Conservation (phyloP, 495 filamentous ascomycete genomes). For the Hyphodiscus hymeniophilus region DNA sequence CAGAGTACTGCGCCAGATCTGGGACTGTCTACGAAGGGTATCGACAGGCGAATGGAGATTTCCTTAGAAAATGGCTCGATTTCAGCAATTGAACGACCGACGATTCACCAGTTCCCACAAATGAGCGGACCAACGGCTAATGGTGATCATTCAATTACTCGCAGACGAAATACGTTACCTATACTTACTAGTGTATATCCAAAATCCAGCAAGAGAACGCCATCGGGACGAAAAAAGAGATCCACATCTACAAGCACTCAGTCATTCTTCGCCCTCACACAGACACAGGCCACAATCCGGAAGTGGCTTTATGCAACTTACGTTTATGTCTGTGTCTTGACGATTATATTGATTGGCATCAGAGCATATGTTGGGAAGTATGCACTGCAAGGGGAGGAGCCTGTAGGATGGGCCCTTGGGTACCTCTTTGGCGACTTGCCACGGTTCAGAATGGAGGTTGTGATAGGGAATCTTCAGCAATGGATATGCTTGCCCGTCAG, state of each 20-base stretch:
- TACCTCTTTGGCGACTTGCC: conserved; percentile 81
- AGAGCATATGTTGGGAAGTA: conserved; percentile 54
- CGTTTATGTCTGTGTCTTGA: conserved; percentile 58
- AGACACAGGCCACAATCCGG: conserved; percentile 60
- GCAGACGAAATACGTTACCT: conserved; percentile 21
- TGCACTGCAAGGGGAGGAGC: conserved; percentile 67
- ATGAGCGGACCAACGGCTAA: too few species aligned
- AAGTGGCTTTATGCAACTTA: conserved; percentile 80
- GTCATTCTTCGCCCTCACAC: conserved; percentile 72
- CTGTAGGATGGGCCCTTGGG: conserved; percentile 84
- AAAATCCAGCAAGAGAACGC: conserved; percentile 31
- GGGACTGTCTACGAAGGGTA: background rate
- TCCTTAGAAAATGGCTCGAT: conserved; percentile 4
- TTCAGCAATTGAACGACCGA: conserved; percentile 11
- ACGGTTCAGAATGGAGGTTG: conserved; percentile 55
- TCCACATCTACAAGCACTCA: conserved; percentile 57
- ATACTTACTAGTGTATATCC: background rate
- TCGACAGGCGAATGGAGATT: background rate
- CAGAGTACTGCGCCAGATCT: background rate
- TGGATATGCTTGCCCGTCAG: conserved; percentile 71
- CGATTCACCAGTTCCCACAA: background rate
- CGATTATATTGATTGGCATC: conserved; percentile 61
- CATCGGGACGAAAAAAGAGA: conserved; percentile 59
- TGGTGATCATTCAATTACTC: background rate
- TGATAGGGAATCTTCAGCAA: conserved; percentile 53